These are phyloP conservation scores for Phytophthora capsici DNA, from an alignment of 352 stramenopile species.

Conservation along the genomic window DNA sequence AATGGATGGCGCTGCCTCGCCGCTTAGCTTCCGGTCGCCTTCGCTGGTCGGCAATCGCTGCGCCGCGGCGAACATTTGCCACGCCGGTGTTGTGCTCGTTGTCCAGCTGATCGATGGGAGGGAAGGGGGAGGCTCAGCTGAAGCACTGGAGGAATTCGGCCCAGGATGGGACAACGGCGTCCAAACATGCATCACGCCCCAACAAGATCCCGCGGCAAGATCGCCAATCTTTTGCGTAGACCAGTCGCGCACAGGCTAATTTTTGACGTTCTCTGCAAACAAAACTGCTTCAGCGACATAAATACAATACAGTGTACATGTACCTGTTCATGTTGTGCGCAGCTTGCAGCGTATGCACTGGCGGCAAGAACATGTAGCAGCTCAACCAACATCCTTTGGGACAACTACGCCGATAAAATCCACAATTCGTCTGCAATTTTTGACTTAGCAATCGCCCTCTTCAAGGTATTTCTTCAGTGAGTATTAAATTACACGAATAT, in stretches of 20 bases:
- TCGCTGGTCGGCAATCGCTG: neutral
- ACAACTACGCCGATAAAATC: too few relatives aligned
- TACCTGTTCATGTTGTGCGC: too few relatives aligned
- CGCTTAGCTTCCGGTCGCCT: neutral
- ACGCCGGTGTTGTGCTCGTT: slow-evolving; percentile 8
- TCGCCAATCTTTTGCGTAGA: neutral
- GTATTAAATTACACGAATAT: too few relatives aligned
- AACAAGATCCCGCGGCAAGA: neutral
- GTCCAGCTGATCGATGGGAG: slow-evolving; percentile 27
- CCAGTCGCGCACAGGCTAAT: neutral
- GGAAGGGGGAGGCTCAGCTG: slow-evolving; percentile 24
- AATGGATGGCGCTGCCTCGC: slow-evolving; percentile 3
- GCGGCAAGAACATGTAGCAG: too few relatives aligned
- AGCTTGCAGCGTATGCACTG: too few relatives aligned
- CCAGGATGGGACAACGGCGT: slow-evolving; percentile 13
- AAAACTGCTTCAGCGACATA: neutral
- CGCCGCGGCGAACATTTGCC: too few relatives aligned
- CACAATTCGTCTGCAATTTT: too few relatives aligned
- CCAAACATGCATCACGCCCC: slow-evolving; percentile 15
- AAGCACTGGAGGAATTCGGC: slow-evolving; percentile 13
- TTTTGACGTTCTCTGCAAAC: slow-evolving; percentile 3
- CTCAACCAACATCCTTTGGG: too few relatives aligned
- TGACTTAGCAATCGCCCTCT: too few relatives aligned
- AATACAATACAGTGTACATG: too few relatives aligned
- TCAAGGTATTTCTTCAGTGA: too few relatives aligned